Evolutionary conservation across 345 rosid species (phyloP), one percentile per base, ranked within the genome.

Genomic region (Salix exigua): DNA sequence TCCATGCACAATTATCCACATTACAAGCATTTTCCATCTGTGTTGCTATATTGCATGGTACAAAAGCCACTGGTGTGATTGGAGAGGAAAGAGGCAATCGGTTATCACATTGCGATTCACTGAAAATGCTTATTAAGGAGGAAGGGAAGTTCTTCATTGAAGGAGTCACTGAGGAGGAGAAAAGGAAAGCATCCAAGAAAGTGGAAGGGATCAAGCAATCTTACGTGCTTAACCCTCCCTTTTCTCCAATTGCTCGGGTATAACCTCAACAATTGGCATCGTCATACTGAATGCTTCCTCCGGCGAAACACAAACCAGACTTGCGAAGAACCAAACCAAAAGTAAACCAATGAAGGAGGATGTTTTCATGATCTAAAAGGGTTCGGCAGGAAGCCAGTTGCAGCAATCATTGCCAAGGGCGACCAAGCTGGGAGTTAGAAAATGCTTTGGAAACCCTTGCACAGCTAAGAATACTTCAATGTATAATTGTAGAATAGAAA

Each of bases 11-110:
- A 82, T 87, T 96, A 38, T 90, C 99, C 46, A 79, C 94, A 2
- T 78, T 96, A 77, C 99, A 96, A 83, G 98, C 97, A 12, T 96
- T 96, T 80, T 92, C 97, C 62, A 85, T 94, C 50, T 94, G 97
- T 69, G 89, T 94, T 2, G 94, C 97, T 5, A 73, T 88, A 79
- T 77, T 96, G 62, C 97, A 96, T 46, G 88, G 84, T 71, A 70
- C 72, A 11, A 89, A 83, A 76, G 83, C 84, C 21, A 69, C 87
- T 1, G 23, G 76, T 26, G 82, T 79, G 23, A 70, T 74, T 21
- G 82, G 74, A 53, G 83, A 82, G 79, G 82, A 78, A 48, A 72
- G 16, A 68, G 77, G 74, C 75, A 71, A 37, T 40, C 88, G 81
- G 72, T 79, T 89, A 62, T 76, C 84, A 0, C 88, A 77, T 35